A percentile compares a stretch with the other conserved stretches of the same genome.
Evolutionary conservation across 2,329 filamentous ascomycete species (phyloP).

Genomic region (Neonectria punicea): DNA sequence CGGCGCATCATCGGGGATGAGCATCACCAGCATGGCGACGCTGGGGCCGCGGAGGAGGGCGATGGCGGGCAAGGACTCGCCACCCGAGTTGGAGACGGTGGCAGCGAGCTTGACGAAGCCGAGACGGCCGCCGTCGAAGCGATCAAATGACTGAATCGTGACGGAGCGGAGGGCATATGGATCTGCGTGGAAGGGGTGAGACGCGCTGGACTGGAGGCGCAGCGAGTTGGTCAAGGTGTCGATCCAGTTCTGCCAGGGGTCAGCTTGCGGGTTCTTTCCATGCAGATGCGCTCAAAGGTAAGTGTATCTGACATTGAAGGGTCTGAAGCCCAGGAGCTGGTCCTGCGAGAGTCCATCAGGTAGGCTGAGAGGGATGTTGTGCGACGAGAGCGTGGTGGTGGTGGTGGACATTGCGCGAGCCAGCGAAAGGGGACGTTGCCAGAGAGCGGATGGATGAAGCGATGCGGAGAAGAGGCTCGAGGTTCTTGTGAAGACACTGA

Average conservation of each 20-base stretch:
- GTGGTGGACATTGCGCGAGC: constrained; percentile 36
- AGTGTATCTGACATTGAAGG: constrained; percentile 57
- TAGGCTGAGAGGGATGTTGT: constrained; percentile 55
- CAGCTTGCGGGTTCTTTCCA: not conserved
- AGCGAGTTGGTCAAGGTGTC: constrained; percentile 59
- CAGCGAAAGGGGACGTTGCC: not conserved
- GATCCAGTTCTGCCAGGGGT: constrained; percentile 58
- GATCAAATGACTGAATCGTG: constrained; percentile 64
- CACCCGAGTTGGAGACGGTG: constrained; percentile 57
- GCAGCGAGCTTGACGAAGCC: constrained; percentile 68
- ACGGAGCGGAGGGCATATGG: constrained; percentile 64
- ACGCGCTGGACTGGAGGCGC: constrained; percentile 52
- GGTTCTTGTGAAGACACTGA: not conserved
- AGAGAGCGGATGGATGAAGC: not conserved
- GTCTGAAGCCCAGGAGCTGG: constrained; percentile 58
- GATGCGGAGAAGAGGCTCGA: constrained; percentile 1
- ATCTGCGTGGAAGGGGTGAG: constrained; percentile 63
- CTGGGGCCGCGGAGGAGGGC: constrained; percentile 69
- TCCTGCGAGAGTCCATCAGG: constrained; percentile 56
- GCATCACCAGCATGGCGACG: constrained; percentile 69
- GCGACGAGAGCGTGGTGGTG: constrained; percentile 35
- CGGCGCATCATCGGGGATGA: constrained; percentile 61
- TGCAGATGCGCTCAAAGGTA: no score
- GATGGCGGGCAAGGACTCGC: constrained; percentile 62
- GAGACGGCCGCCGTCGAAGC: constrained; percentile 58